A percentile compares a stretch with the other conserved stretches of the same genome.
Evolutionary conservation across 257 asterid genomes (phyloP).

Genomic region (Solanum appendiculatum): DNA sequence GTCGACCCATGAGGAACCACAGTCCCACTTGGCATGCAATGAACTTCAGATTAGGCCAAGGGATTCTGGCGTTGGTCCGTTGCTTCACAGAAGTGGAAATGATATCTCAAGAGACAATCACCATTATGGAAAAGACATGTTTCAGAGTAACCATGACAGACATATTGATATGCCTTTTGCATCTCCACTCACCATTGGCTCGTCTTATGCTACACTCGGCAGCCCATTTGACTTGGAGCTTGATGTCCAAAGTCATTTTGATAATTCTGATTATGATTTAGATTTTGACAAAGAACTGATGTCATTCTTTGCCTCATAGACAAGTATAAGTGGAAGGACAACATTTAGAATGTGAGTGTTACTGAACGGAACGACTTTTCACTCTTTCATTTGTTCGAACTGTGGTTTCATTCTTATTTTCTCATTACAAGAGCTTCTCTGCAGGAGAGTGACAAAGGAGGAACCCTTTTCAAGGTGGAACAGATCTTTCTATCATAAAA

Average conservation of each 20-base stretch:
- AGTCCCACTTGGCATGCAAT: slow-evolving; percentile 16
- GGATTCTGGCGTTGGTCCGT: slow-evolving; percentile 9
- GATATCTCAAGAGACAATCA: slow-evolving; percentile 8
- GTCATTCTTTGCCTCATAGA: slow-evolving; percentile 10
- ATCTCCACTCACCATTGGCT: slow-evolving; percentile 8
- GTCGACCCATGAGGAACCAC: slow-evolving; percentile 16
- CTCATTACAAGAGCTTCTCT: not conserved
- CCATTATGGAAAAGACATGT: slow-evolving; percentile 13
- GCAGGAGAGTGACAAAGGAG: not conserved
- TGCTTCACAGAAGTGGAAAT: slow-evolving; percentile 1
- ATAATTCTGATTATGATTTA: not conserved
- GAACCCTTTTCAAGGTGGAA: not conserved
- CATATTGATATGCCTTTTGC: slow-evolving; percentile 9
- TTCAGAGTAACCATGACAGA: slow-evolving; percentile 9
- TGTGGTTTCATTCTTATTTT: not conserved
- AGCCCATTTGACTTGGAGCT: slow-evolving; percentile 6
- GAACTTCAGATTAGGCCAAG: slow-evolving; percentile 20
- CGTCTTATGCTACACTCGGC: slow-evolving; percentile 7
- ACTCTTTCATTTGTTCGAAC: not conserved
- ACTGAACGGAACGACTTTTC: not conserved
- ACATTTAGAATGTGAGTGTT: not conserved
- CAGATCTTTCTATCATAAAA: not conserved
- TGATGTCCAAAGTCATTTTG: not conserved
- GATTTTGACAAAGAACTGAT: not conserved
- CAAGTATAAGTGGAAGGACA: not conserved